Base-by-base conservation (phyloP, 176 grass and related monocot genomes). In the Urochloa ruziziensis region DNA sequence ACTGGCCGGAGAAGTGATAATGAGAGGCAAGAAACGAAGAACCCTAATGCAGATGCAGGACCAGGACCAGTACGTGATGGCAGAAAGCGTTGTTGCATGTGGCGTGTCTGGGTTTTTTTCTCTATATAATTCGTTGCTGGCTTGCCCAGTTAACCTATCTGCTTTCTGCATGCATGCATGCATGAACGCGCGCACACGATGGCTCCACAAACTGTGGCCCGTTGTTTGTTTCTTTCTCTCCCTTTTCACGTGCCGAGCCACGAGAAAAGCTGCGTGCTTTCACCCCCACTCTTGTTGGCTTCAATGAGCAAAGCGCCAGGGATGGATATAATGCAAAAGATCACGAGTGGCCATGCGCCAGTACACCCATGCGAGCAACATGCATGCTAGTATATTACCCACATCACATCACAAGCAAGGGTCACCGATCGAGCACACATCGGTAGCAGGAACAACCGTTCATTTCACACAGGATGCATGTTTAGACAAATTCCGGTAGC, bases 161-260 rank as follows among this genome's bases (percentile, higher is more conserved):
- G 8, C 65, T 68, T 39, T 37, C 9, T 44, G 67, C 37, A 16
- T 70, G 37, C 24, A 46, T 29, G 34, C 34, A 67, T 11, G 40
- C 36, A 69, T 35, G 54, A 21, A n/a, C 54, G 19, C 21, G 7
- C 34, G 16, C 10, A 40, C 62, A 67, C 60, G 60, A 17, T 34
- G 33, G 7, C 37, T 40, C 39, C 16, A 11, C 24, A 12, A 7
- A 23, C 2, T n/a, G 52, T 25, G 37, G 12, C 67, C n/a, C 39
- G 39, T 6, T 60, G 24, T 28, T 28, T 10, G 0, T 57, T 2
- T 56, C 25, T 42, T 4, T 42, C 23, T 69, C 66, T 1, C n/a
- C 36, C n/a, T 70, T 70, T 46, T 70, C 67, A 70, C 24, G 39
- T 70, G 67, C 40, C 67, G 67, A 70, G 7, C 37, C 67, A 70